These are phyloP conservation scores for Akanthomyces uredinophilus DNA, from an alignment of 2,329 filamentous ascomycete genomes.

Conservation along the genomic window DNA sequence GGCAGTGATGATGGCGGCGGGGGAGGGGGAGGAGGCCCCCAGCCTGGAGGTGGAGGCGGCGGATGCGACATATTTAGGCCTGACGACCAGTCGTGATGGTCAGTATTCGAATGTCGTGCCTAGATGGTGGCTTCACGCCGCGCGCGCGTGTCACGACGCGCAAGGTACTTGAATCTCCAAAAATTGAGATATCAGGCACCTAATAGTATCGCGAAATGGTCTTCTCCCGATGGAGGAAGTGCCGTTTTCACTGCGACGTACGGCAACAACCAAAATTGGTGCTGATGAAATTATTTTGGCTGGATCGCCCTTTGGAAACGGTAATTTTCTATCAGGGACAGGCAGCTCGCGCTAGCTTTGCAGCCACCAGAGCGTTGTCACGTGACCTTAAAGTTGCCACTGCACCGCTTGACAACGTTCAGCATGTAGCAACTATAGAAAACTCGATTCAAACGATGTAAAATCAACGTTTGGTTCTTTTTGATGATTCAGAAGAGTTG, in stretches of 20 bases:
- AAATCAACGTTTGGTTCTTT: too few relatives aligned
- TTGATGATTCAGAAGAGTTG: too few relatives aligned
- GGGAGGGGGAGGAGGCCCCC: slow-evolving; percentile 54
- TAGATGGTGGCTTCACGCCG: slow-evolving; percentile 30
- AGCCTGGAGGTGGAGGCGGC: slow-evolving; percentile 54
- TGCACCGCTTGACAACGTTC: neutral
- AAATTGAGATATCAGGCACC: slow-evolving; percentile 10
- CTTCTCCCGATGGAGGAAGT: slow-evolving; percentile 21
- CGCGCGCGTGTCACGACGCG: slow-evolving; percentile 31
- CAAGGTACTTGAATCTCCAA: slow-evolving; percentile 14
- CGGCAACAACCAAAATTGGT: slow-evolving; percentile 26
- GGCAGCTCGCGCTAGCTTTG: slow-evolving; percentile 11
- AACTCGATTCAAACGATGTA: too few relatives aligned
- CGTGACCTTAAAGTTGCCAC: neutral
- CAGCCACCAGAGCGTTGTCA: neutral
- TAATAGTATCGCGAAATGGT: slow-evolving; percentile 12
- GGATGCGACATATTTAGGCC: slow-evolving; percentile 44
- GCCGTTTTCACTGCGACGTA: slow-evolving; percentile 25
- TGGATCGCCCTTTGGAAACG: slow-evolving; percentile 10
- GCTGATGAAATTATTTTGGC: slow-evolving; percentile 21
- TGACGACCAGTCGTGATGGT: slow-evolving; percentile 20
- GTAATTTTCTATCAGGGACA: slow-evolving; percentile 29
- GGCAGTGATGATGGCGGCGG: slow-evolving; percentile 52
- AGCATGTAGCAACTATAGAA: too few relatives aligned
- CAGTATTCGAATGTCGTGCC: slow-evolving; percentile 11